Percentiles rank a stretch among this genome's conserved stretches.
These are phyloP conservation scores for Alliaria petiolata DNA, from an alignment of 345 rosid species.

Conservation along the genomic window DNA sequence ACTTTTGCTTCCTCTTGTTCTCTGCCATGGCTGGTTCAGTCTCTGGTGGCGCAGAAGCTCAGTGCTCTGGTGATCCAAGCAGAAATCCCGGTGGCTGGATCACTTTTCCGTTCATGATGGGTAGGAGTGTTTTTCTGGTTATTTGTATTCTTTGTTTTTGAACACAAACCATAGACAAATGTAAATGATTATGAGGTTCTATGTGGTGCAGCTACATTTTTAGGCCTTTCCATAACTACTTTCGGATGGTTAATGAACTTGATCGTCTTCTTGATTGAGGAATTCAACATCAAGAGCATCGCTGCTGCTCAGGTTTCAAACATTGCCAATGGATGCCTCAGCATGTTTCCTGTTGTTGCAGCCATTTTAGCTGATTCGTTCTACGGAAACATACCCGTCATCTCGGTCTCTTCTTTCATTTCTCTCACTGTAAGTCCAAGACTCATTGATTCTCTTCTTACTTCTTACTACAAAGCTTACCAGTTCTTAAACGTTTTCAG, in stretches of 20 bases:
- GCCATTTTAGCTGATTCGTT: no score
- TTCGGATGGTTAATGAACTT: constrained; percentile 44
- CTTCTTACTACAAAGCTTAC: no score
- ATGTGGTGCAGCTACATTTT: constrained; percentile 30
- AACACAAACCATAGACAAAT: not conserved
- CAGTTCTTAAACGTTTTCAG: no score
- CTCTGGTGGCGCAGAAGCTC: constrained; percentile 12
- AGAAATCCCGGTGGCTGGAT: constrained; percentile 40
- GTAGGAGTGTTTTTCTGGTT: constrained; percentile 23
- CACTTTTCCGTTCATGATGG: constrained; percentile 48
- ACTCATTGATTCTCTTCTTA: no score
- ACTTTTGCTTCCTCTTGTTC: not conserved
- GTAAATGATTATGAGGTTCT: not conserved
- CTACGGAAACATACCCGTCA: no score
- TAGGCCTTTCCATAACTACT: constrained; percentile 34
- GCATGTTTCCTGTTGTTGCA: no score
- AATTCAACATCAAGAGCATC: constrained; percentile 39
- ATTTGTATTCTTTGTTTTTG: not conserved
- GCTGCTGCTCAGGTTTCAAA: no score
- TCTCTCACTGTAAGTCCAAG: no score
- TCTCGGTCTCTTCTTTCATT: no score
- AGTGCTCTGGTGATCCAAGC: not conserved
- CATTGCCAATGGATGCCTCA: no score
- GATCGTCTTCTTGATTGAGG: constrained; percentile 33
- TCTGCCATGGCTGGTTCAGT: constrained; percentile 1